Percentiles rank a stretch among this genome's conserved stretches.
Evolutionary conservation across 257 asterid species (phyloP).

Genomic region (Primulina huaijiensis): DNA sequence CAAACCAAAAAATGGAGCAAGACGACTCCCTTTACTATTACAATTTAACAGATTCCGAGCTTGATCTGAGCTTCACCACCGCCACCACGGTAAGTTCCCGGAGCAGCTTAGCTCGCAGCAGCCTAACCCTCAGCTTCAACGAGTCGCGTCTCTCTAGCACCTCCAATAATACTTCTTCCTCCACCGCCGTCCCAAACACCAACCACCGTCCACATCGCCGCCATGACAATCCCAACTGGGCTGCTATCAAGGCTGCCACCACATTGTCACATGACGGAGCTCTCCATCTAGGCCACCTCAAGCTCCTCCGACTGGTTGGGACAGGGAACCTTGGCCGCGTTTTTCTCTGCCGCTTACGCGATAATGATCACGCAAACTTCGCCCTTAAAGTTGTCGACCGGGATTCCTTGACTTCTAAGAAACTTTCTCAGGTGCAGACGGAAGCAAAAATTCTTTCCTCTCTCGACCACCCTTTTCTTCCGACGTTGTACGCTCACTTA

Average conservation of each 20-base stretch:
- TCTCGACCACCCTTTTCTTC: constrained; percentile 79
- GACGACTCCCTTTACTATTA: constrained; percentile 34
- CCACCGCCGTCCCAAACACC: constrained; percentile 44
- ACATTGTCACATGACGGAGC: constrained; percentile 64
- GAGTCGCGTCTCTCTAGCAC: constrained; percentile 62
- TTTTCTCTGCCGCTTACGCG: constrained; percentile 82
- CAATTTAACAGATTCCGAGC: constrained; percentile 60
- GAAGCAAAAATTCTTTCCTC: constrained; percentile 71
- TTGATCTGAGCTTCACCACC: constrained; percentile 76
- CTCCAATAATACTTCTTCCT: constrained; percentile 29
- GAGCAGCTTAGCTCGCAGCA: constrained; percentile 51
- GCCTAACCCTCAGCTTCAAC: constrained; percentile 59
- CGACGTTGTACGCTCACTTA: constrained; percentile 74
- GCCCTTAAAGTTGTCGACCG: constrained; percentile 87
- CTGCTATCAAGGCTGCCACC: constrained; percentile 68
- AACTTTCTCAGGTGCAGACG: constrained; percentile 65
- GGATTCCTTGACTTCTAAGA: constrained; percentile 54
- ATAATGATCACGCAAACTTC: constrained; percentile 73
- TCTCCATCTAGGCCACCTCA: constrained; percentile 81
- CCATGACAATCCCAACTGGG: constrained; percentile 66
- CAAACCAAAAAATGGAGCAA: constrained; percentile 39
- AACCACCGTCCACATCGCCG: constrained; percentile 74
- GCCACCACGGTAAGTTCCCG: constrained; percentile 64
- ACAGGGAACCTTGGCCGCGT: constrained; percentile 92
- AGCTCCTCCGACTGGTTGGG: constrained; percentile 79